Base-by-base conservation (phyloP, 768 basidiomycete genomes). In the Pleurotus djamor region DNA sequence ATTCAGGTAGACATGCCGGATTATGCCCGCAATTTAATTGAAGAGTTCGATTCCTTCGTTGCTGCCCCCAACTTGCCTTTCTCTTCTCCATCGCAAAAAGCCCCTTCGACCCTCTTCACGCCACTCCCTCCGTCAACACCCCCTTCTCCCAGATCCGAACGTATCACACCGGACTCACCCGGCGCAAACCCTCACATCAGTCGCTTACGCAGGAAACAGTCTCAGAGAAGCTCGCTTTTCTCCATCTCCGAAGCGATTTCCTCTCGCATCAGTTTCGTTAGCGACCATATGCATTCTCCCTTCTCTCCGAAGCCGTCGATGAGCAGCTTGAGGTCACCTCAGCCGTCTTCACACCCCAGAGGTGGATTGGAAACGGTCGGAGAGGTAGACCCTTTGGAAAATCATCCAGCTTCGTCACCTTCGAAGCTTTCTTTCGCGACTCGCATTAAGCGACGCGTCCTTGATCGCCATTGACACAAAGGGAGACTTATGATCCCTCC, bases 231-330 rank as follows among this genome's bases (percentile, higher is more conserved):
- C 41, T 56, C 54, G 5, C 54, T 56, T n/a, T 56, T 56, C 54
- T 56, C 54, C 41, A 56, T 56, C 14, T 44, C 37, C 9, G 54
- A 56, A 32, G 54, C 54, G 21, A 56, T 56, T 14, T 56, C 54
- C 16, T 56, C 54, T 17, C 37, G 41, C 13, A 56, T 56, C 10
- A 56, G 41, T 28, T 56, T 44, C 28, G 54, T 56, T 21, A 32
- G 54, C 41, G 54, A 56, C 41, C 54, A 56, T 41, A 36, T 56
- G 7, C 37, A 41, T 12, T 44, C 37, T 21, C 35, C 54, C 6
- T 56, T 56, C 37, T 56, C 54, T 41, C 54, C 37, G 7, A 56
- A 56, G 16, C 54, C 54, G 16, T 56, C 54, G 5, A 28, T 56
- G 37, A 32, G 37, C 37, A 45, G 54, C 54, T 44, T 56, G 38